phyloP scores from a whole-genome alignment of 371 early-diverging fungal genomes.

The Rhizopus stolonifer region DNA sequence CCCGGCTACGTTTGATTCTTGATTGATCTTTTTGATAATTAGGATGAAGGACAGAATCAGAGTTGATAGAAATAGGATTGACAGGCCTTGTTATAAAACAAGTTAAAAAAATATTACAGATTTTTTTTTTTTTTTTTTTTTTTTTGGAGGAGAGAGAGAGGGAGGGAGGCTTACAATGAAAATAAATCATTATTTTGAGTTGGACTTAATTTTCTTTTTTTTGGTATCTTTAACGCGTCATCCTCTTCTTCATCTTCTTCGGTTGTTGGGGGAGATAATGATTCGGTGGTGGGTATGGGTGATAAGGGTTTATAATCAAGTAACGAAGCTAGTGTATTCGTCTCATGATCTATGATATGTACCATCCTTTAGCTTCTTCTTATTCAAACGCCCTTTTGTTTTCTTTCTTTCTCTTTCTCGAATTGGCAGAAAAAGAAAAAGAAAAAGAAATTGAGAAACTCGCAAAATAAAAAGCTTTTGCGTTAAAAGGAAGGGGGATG shows the following conservation, averaged over 20 bases:
- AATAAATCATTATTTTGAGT: not conserved
- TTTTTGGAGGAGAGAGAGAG: not conserved
- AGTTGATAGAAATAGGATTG: no score
- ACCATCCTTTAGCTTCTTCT: no score
- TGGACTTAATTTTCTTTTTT: not conserved
- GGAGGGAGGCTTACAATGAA: not conserved
- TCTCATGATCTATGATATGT: slow-evolving; percentile 1
- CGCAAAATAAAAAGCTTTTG: not conserved
- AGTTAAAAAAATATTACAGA: no score
- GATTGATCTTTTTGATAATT: no score
- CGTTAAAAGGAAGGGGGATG: not conserved
- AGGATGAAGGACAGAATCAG: no score
- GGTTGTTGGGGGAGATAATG: slow-evolving; percentile 2
- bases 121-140: not conserved
- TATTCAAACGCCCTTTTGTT: no score
- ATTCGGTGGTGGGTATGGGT: slow-evolving; percentile 1
- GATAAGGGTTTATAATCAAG: not conserved
- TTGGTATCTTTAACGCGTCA: slow-evolving; percentile 3
- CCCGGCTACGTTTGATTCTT: no score
- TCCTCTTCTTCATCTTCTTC: slow-evolving; percentile 2
- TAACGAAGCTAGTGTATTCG: not conserved
- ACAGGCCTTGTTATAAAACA: no score
- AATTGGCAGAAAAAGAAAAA: not conserved
- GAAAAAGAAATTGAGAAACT: not conserved
- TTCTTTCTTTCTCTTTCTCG: no score